These are phyloP conservation scores for Phellopilus nigrolimitatus DNA, from an alignment of 1,284 basidiomycete species.

Conservation along the genomic window DNA sequence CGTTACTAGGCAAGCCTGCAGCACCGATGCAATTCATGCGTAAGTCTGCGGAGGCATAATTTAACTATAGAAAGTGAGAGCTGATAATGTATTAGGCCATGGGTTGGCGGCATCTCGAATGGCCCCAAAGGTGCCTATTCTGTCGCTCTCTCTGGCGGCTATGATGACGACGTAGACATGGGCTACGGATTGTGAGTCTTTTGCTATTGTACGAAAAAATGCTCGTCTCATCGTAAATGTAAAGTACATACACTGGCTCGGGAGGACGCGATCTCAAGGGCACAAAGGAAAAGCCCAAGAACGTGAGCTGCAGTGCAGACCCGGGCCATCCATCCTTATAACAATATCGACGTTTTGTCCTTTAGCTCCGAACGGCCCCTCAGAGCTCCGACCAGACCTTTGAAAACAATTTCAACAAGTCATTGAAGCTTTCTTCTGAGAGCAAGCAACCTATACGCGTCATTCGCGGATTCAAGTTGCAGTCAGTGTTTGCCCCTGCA, in stretches of 20 bases:
- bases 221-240: neutral
- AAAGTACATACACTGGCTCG: constrained; percentile 72
- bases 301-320: constrained; percentile 41
- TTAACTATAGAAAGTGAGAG: constrained; percentile 2
- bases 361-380: constrained; percentile 75
- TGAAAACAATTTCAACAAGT: constrained; percentile 63
- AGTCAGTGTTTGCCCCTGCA: constrained; percentile 61
- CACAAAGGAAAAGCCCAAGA: constrained; percentile 70
- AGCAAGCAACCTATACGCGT: constrained; percentile 77
- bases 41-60: constrained; percentile 33
- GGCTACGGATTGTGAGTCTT: constrained; percentile 73
- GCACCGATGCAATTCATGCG: constrained; percentile 71
- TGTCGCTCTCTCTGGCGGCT: constrained; percentile 78
- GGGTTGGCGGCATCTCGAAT: constrained; percentile 72
- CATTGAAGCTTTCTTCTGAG: constrained; percentile 63
- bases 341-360: constrained; percentile 6
- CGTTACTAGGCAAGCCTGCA: constrained; percentile 52
- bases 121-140: constrained; percentile 69
- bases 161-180: constrained; percentile 79
- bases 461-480: constrained; percentile 76
- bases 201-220: neutral
- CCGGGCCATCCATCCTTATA: neutral
- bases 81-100: constrained; percentile 43
- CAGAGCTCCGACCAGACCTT: constrained; percentile 79
- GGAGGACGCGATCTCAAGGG: constrained; percentile 81